Evolutionary conservation across 352 stramenopile species (phyloP), one percentile per base, ranked within the genome.

Genomic region (Pythium oligandrum): DNA sequence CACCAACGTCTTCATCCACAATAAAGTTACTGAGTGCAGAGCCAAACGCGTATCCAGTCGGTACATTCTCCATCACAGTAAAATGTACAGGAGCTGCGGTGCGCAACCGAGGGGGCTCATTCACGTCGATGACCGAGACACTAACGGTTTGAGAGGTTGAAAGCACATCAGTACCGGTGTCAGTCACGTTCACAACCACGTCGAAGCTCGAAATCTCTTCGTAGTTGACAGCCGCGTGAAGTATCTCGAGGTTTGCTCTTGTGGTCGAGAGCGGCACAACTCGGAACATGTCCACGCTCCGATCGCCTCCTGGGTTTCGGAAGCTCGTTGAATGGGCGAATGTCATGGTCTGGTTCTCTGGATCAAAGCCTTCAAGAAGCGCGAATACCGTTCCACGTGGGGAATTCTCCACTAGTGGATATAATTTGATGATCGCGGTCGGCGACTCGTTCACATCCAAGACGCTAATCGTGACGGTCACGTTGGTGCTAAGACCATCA

Each of bases 321-420:
- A 78, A 68, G 3, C 46, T 68, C 3, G 70, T 75, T 1, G 42
- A 42, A 39, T 71, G 71, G 1, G 60, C 45, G 38, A 71, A 86
- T 10, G 48, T 52, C 0, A 83, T 48, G 1, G 68, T 78, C 31
- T 78, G 57, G 26, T 83, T 86, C 48, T 86, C 75, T 12, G 75
- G 73, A 51, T 86, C 75, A 11, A 57, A 68, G 2, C 65, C 73
- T 45, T 50, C 51, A 2, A 86, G 26, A 2, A 57, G n/a, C 10
- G 57, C 69, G 9, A 86, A 37, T 4, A 81, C 44, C 4, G 75
- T 77, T 34, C 75, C 73, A 39, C 53, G 61, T 31, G 67, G 60
- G 1, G 68, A 17, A 42, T 86, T 83, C 34, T 86, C 75, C 0
- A 53, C n/a, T 5, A 86, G 7, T 3, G 50, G 6, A n/a, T 40